Evolutionary conservation across 2,329 filamentous ascomycete species (phyloP), one percentile per base, ranked within the genome.

Genomic region (Talaromyces sp.): DNA sequence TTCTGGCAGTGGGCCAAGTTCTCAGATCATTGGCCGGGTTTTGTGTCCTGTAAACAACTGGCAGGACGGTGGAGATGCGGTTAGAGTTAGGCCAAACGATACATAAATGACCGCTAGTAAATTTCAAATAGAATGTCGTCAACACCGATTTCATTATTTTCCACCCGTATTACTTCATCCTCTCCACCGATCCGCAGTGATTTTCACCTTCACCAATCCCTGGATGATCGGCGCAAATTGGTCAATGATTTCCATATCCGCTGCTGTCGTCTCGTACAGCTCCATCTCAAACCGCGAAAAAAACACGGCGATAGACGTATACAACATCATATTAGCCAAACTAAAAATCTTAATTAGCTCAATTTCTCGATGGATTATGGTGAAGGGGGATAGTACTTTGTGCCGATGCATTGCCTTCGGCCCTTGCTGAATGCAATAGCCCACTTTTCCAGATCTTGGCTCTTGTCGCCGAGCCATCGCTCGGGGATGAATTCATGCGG

Each of bases 381-480:
- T 22, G 42, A 47, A 3, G n/a, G 32, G 32, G 28, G 8, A n/a
- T 17, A 65, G 15, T 66, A 72, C 70, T 81, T 78, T 51, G 77
- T 77, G 17, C 80, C 81, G 17, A 79, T 70, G 62, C 80, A 83
- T 67, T 76, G 75, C 28, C 80, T 68, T 2, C 71, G 75, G 0
- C 80, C 80, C 47, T 71, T 73, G 49, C 70, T 70, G 58, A 80
- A 80, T 0, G 72, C 61, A 8, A 78, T 69, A 30, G 78, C 62
- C 57, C 74, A 77, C 27, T 67, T 71, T 27, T 74, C 67, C 15
- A 76, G 66, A 1, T 70, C 67, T 28, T 73, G 66, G 4, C 73
- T 71, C 33, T 70, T 65, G 3, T 68, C 65, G 9, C 68, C 65
- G 13, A 74, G 65, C 72, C 74, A 78, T 58, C 76, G 66, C 25